Conservation (phyloP, 2,329 filamentous ascomycete genomes). For the Penicillium sp. region DNA sequence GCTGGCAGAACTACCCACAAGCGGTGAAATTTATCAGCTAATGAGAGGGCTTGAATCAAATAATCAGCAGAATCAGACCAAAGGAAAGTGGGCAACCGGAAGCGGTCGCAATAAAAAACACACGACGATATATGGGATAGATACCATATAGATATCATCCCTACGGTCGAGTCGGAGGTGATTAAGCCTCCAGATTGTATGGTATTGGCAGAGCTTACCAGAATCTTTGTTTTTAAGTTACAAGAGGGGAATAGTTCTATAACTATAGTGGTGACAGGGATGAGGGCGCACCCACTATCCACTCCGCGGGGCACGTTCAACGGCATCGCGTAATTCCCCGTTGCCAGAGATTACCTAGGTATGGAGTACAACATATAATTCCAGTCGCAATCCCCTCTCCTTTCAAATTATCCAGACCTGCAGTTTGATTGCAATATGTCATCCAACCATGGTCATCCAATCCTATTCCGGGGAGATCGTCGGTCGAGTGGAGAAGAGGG, state of each 20-base stretch:
- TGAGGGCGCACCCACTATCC: not conserved
- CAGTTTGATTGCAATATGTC: not conserved
- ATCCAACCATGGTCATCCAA: not conserved
- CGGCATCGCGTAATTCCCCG: not conserved
- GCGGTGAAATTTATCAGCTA: too few species aligned
- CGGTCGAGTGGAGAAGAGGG: conserved; percentile 11
- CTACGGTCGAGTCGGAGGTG: too few species aligned
- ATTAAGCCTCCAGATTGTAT: too few species aligned
- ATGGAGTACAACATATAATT: not conserved
- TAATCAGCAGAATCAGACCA: too few species aligned
- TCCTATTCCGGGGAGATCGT: conserved; percentile 10
- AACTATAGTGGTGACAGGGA: not conserved
- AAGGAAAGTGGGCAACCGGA: too few species aligned
- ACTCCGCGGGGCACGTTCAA: not conserved
- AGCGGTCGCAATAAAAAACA: too few species aligned
- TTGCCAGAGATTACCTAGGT: not conserved
- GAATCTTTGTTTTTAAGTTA: too few species aligned
- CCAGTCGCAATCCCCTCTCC: not conserved
- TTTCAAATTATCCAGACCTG: not conserved
- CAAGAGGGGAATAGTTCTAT: not conserved
- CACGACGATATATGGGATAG: too few species aligned
- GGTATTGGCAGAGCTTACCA: too few species aligned
- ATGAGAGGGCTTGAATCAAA: too few species aligned
- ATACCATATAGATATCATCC: too few species aligned
- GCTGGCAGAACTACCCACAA: too few species aligned